phyloP scores from a whole-genome alignment of 1,284 basidiomycete species.

The Ustilago crameri region DNA sequence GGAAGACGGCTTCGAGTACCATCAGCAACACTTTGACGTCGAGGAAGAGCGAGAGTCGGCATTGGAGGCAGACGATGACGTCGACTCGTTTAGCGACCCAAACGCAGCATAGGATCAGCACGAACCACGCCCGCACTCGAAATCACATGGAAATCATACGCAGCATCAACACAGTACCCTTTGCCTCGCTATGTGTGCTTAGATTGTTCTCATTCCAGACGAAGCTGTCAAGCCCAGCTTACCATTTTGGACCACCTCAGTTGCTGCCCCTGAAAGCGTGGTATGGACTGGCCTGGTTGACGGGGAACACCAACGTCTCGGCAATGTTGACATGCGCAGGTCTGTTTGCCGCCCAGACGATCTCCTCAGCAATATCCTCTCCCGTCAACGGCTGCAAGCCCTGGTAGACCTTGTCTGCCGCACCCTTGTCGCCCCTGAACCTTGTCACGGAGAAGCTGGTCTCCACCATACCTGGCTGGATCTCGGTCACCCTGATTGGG shows the following conservation, averaged over 20 bases:
- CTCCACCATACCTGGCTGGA: slow-evolving; percentile 81
- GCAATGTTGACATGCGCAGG: slow-evolving; percentile 67
- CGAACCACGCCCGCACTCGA: not conserved
- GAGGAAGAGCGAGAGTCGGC: slow-evolving; percentile 2
- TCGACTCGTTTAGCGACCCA: slow-evolving; percentile 22
- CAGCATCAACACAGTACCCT: not conserved
- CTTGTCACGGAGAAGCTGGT: slow-evolving; percentile 70
- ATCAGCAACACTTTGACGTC: slow-evolving; percentile 5
- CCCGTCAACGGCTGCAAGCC: slow-evolving; percentile 61
- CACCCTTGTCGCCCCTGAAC: slow-evolving; percentile 51
- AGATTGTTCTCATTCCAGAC: not conserved
- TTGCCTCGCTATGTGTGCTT: not conserved
- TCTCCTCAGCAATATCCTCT: slow-evolving; percentile 81
- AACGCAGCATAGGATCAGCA: not conserved
- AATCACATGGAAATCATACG: not conserved
- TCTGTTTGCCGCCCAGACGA: slow-evolving; percentile 91
- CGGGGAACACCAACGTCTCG: slow-evolving; percentile 57
- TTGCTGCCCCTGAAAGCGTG: slow-evolving; percentile 49
- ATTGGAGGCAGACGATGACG: slow-evolving; percentile 20
- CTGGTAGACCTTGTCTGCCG: slow-evolving; percentile 62
- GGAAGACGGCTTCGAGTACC: not conserved
- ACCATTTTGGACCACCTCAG: not conserved
- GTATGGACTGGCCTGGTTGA: slow-evolving; percentile 63
- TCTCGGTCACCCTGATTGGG: slow-evolving; percentile 64
- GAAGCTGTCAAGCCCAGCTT: not conserved